Percentiles rank a stretch among this genome's conserved stretches.
phyloP scores from a whole-genome alignment of 805 yeast species.

The Saturnispora kantuleensis region DNA sequence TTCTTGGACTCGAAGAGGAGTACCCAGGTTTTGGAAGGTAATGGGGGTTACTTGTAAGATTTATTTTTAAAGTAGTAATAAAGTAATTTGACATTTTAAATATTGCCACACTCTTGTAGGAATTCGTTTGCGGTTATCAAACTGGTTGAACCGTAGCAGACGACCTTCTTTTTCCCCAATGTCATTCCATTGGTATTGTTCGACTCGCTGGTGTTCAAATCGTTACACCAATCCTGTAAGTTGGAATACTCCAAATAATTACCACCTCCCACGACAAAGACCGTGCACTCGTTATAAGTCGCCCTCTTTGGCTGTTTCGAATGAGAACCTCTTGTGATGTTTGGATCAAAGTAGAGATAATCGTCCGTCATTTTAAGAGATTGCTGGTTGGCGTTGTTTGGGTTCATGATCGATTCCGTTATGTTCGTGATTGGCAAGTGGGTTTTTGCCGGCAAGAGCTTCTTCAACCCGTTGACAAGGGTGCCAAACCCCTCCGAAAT shows the following conservation, averaged over 20 bases:
- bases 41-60: constrained; percentile 19
- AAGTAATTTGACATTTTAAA: constrained; percentile 24
- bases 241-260: constrained; percentile 90
- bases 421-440: constrained; percentile 83
- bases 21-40: constrained; percentile 70
- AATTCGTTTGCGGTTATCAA: constrained; percentile 63
- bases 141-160: constrained; percentile 82
- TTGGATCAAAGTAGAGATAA: constrained; percentile 85
- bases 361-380: constrained; percentile 76
- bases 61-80: background rate
- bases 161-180: constrained; percentile 32
- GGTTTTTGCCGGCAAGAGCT: constrained; percentile 77
- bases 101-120: constrained; percentile 50
- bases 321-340: constrained; percentile 75
- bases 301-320: constrained; percentile 83
- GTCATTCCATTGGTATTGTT: constrained; percentile 11
- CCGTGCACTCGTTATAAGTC: constrained; percentile 69
- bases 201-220: constrained; percentile 15
- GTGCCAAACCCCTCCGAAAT: constrained; percentile 86
- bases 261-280: constrained; percentile 96
- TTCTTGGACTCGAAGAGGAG: constrained; percentile 87
- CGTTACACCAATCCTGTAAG: constrained; percentile 71
- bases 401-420: constrained; percentile 88
- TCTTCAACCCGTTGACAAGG: constrained; percentile 78
- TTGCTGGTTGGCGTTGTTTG: constrained; percentile 49